Evolutionary conservation across 176 grass and related monocot species (phyloP).

Genomic region (Triticum turgidum): DNA sequence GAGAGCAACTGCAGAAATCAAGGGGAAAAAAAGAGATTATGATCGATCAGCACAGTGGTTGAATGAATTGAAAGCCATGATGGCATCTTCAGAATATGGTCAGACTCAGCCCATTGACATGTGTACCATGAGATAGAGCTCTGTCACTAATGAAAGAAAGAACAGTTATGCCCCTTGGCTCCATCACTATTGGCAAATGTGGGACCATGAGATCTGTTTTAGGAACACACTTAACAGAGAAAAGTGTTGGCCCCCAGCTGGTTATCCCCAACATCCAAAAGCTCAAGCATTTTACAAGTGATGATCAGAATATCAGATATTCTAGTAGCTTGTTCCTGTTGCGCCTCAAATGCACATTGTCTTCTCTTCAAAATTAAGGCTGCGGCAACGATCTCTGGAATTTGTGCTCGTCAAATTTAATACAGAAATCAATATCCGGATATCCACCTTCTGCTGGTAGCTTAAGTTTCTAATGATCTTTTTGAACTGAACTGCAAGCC

Average conservation of each 20-base stretch:
- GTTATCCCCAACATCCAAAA: slow-evolving; percentile 51
- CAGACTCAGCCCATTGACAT: too few species aligned
- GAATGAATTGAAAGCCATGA: too few species aligned
- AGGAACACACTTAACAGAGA: slow-evolving; percentile 32
- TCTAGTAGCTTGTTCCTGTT: slow-evolving; percentile 30
- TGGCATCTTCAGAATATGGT: too few species aligned
- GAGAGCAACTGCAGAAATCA: too few species aligned
- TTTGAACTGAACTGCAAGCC: too few species aligned
- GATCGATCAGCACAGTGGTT: too few species aligned
- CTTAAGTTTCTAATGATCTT: not conserved
- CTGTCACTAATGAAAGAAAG: not conserved
- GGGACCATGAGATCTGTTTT: slow-evolving; percentile 39
- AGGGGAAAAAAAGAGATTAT: too few species aligned
- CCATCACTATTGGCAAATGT: not conserved
- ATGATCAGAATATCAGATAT: not conserved
- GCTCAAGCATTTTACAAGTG: slow-evolving; percentile 31
- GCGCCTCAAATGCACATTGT: slow-evolving; percentile 17
- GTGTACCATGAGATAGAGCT: too few species aligned
- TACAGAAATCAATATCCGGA: too few species aligned
- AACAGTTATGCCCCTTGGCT: not conserved
- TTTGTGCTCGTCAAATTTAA: too few species aligned
- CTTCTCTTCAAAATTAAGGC: not conserved
- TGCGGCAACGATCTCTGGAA: slow-evolving; percentile 32
- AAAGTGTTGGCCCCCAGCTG: slow-evolving; percentile 5
- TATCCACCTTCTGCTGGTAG: not conserved